Base-by-base conservation (phyloP, 352 stramenopile genomes). In the Pythium monospermum region DNA sequence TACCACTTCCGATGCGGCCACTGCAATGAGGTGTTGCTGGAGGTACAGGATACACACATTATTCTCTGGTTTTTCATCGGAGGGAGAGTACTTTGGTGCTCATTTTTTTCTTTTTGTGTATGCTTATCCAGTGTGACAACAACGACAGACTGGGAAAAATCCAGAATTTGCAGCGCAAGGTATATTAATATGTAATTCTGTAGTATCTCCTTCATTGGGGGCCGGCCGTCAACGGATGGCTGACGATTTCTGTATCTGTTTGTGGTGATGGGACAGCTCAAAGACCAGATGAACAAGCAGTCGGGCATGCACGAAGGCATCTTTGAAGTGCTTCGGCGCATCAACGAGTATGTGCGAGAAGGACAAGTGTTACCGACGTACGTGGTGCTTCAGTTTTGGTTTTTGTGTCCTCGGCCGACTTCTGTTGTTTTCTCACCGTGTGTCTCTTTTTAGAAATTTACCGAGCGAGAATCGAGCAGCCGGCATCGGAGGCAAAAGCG, bases 251-350 rank as follows among this genome's bases (percentile, higher is more conserved):
- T 53, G 10, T 50, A 16, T 25, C 4, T 25, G 7, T 32, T n/a
- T 43, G 4, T n/a, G n/a, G n/a, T n/a, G n/a, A n/a, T n/a, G n/a
- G n/a, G n/a, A n/a, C 8, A 87, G 76, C 91, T 92, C 49, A 91
- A 91, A 57, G 77, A 91, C 39, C 84, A 95, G 55, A 90, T 95
- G 76, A 95, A 95, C 67, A 86, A 86, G 40, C 78, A 91, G 68
- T 68, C 68, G 4, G 75, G 67, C 4, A 77, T 92, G 65, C 84
- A 93, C 56, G 84, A 95, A 47, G 82, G 84, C 18, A 76, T 95
- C 49, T 91, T 91, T 56, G 84, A 93, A 61, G 77, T 92, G 10
- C 58, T 95, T 15, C 69, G 74, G 23, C 73, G 82, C 1, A 95
- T 95, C 39, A 79, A 81, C 15, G 78, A 87, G 38, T 91, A 80